Evolutionary conservation across 2,329 filamentous ascomycete species (phyloP).

Genomic region (Sporothrix schenckii): DNA sequence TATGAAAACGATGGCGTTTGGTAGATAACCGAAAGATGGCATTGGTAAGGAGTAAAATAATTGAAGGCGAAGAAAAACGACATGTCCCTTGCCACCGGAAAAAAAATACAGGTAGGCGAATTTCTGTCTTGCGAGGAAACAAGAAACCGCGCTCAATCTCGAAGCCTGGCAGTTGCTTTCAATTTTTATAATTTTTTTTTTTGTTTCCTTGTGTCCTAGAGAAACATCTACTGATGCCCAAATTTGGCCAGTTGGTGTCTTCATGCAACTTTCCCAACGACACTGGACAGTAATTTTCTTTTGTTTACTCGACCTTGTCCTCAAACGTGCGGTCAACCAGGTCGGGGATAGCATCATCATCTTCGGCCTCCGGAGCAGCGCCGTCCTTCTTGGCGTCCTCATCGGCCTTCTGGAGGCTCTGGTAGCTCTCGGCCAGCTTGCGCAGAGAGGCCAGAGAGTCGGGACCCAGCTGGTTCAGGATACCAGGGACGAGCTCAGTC

Average conservation of each 20-base stretch:
- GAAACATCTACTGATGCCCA: constrained; percentile 9
- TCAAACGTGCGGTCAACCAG: constrained; percentile 98
- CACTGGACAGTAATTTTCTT: background rate
- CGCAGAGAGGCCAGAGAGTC: constrained; percentile 96
- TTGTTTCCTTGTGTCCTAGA: constrained; percentile 21
- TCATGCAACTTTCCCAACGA: constrained; percentile 2
- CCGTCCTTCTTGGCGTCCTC: constrained; percentile 77
- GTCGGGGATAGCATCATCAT: constrained; percentile 94
- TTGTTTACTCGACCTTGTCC: constrained; percentile 83
- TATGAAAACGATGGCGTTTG: background rate
- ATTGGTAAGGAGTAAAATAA: background rate
- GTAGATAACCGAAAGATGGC: background rate
- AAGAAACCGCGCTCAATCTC: background rate
- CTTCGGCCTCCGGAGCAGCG: constrained; percentile 73
- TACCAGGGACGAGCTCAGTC: constrained; percentile 97
- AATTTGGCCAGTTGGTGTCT: constrained; percentile 9
- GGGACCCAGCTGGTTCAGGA: constrained; percentile 98
- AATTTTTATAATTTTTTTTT: constrained; percentile 26
- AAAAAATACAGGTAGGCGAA: background rate
- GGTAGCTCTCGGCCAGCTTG: constrained; percentile 99
- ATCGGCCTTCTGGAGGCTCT: constrained; percentile 92
- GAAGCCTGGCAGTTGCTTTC: background rate
- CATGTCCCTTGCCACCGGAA: background rate
- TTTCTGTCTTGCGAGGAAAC: background rate
- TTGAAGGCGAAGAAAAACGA: background rate